Evolutionary conservation across 2,329 filamentous ascomycete genomes (phyloP).

Genomic region (Exophiala phaeomuriformis): DNA sequence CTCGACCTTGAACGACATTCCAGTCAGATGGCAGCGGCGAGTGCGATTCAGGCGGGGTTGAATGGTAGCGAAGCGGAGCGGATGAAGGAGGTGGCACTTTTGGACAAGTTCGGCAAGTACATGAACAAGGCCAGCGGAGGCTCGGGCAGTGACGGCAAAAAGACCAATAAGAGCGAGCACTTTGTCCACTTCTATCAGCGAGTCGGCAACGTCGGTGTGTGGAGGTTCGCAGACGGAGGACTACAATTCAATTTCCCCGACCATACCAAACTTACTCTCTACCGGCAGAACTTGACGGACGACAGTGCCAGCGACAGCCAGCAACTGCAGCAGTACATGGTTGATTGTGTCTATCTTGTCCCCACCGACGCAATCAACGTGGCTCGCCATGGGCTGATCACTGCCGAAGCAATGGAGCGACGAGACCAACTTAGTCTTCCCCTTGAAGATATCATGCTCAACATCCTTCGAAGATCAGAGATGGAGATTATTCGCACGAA

Average conservation of each 20-base stretch:
- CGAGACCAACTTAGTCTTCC: slow-evolving; percentile 25
- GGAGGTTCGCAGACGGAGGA: slow-evolving; percentile 45
- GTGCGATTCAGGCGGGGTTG: slow-evolving; percentile 26
- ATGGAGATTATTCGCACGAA: slow-evolving; percentile 41
- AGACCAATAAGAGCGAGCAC: slow-evolving; percentile 29
- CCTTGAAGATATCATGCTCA: slow-evolving; percentile 27
- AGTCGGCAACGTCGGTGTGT: slow-evolving; percentile 47
- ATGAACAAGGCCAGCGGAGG: slow-evolving; percentile 44
- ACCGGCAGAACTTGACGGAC: slow-evolving; percentile 23
- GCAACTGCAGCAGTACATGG: slow-evolving; percentile 24
- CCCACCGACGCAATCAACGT: slow-evolving; percentile 40
- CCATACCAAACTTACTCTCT: slow-evolving; percentile 46
- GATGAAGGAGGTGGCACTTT: slow-evolving; percentile 42
- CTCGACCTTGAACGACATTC: slow-evolving; percentile 20
- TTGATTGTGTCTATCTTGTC: slow-evolving; percentile 46
- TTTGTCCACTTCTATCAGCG: slow-evolving; percentile 47
- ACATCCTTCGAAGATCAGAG: slow-evolving; percentile 29
- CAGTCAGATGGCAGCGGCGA: slow-evolving; percentile 24
- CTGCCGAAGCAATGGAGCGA: slow-evolving; percentile 35
- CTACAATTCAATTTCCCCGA: slow-evolving; percentile 49
- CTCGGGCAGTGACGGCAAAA: slow-evolving; percentile 30
- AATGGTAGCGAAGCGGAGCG: slow-evolving; percentile 39
- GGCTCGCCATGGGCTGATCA: slow-evolving; percentile 35
- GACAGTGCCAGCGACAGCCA: background rate
- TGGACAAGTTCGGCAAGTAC: slow-evolving; percentile 47